Conservation (phyloP, 352 stramenopile species). For the Lagenidium sp. region DNA sequence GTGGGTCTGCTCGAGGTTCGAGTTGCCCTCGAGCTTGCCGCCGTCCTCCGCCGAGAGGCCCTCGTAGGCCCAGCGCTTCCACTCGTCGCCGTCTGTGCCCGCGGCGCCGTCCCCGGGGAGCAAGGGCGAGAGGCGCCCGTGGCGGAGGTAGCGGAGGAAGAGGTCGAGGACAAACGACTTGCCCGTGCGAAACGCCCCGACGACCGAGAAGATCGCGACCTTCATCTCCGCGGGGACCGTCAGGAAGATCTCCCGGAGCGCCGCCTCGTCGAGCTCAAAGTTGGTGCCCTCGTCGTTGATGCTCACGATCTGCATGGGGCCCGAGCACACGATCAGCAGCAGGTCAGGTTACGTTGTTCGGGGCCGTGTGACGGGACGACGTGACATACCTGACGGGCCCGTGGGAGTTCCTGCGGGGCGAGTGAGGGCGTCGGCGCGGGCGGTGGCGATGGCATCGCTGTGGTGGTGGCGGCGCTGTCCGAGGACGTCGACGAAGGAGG, state of each 20-base stretch:
- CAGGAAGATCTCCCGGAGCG: slow-evolving; percentile 51
- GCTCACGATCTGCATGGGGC: slow-evolving; percentile 75
- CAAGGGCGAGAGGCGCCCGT: slow-evolving; percentile 42
- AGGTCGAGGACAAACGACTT: slow-evolving; percentile 98
- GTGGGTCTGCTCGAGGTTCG: slow-evolving; percentile 69
- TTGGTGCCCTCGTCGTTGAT: slow-evolving; percentile 85
- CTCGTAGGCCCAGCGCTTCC: slow-evolving; percentile 59
- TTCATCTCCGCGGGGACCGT: slow-evolving; percentile 89
- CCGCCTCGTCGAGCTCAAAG: slow-evolving; percentile 70
- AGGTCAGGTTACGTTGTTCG: no score
- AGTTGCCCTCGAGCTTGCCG: slow-evolving; percentile 74
- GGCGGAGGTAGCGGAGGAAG: slow-evolving; percentile 95
- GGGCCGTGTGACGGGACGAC: no score
- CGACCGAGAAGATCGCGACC: slow-evolving; percentile 96
- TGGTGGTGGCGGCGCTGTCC: no score
- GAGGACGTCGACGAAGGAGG: no score
- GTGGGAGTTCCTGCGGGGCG: no score
- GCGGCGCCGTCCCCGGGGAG: slow-evolving; percentile 19
- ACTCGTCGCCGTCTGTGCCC: slow-evolving; percentile 29
- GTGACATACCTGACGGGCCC: no score
- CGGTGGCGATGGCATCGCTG: no score
- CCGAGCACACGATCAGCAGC: no score
- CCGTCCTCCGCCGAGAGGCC: slow-evolving; percentile 42
- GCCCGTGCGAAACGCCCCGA: slow-evolving; percentile 97
- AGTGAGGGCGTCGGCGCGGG: no score